Base-by-base conservation (phyloP, 2,329 filamentous ascomycete species). In the Apiospora phragmitis region DNA sequence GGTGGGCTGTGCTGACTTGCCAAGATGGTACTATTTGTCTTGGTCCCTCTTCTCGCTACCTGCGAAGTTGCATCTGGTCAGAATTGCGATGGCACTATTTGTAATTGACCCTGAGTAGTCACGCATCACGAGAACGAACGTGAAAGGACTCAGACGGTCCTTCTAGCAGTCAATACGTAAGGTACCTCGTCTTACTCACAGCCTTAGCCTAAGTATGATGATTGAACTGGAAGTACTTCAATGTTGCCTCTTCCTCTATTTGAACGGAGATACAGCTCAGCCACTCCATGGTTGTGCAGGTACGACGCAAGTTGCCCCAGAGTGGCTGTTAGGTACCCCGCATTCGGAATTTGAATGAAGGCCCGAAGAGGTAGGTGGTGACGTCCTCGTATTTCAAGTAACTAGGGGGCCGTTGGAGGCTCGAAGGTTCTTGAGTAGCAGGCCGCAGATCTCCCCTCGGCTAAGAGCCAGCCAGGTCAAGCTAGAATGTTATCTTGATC, bases 1-100 rank as follows among this genome's bases (percentile, higher is more conserved):
- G 32, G 32, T n/a, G 55, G 55, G 55, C 55, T 62, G 55, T 62
- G 55, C 55, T 62, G 55, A n/a, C 21, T 38, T 62, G 55, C 55
- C 55, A 62, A 62, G 55, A 62, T n/a, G 51, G 26, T 62, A 16
- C 51, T 29, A 62, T 35, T 16, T 62, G 29, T 29, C 26, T 51
- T 26, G 49, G 26, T 18, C 49, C 26, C 26, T 16, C 24, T 18
- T 12, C 26, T 32, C 38, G 38, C 18, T 43, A 43, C 42, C 42
- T 5, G 42, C 16, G n/a, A n/a, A n/a, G n/a, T 21, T 9, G 11
- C 16, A 14, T 43, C 29, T 59, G 18, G 16, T 14, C 29, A 35
- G 8, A 24, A 38, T 35, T 6, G n/a, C n/a, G 32, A 12, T 12
- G 38, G 38, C 14, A 41, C 55, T 11, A 62, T 62, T 62, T 62